phyloP scores from a whole-genome alignment of 75 land plant genomes.

The Pinus albicaulis region DNA sequence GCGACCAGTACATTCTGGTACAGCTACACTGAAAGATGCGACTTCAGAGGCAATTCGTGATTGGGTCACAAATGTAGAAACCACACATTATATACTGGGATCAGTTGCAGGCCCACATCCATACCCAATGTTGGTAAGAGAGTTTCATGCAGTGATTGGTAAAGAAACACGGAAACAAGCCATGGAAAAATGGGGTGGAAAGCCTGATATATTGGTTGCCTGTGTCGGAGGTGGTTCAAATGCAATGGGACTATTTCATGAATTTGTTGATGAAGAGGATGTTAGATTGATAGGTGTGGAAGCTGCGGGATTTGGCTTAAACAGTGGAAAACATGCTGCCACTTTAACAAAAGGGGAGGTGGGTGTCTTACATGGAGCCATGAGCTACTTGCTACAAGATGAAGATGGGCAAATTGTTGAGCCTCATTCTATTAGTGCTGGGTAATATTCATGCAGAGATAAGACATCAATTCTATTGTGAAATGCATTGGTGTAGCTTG shows the following conservation, averaged over 20 bases:
- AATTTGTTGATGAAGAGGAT: constrained; percentile 19
- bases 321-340: constrained; percentile 20
- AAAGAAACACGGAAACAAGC: constrained; percentile 89
- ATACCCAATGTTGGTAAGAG: constrained; percentile 78
- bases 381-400: constrained; percentile 94
- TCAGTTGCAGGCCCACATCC: constrained; percentile 97
- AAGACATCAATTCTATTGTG: constrained; percentile 5
- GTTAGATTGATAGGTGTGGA: constrained; percentile 20
- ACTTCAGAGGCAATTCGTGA: constrained; percentile 83
- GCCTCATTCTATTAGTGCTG: constrained; percentile 87
- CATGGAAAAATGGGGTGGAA: constrained; percentile 95
- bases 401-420: constrained; percentile 80
- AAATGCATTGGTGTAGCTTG: constrained; percentile 1
- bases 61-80: constrained; percentile 86
- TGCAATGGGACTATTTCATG: constrained; percentile 49
- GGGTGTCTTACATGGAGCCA: constrained; percentile 66
- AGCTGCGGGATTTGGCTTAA: constrained; percentile 11
- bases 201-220: constrained; percentile 90
- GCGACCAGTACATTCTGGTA: constrained; percentile 65
- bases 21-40: constrained; percentile 84
- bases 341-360: constrained; percentile 20
- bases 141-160: constrained; percentile 88
- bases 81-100: constrained; percentile 75
- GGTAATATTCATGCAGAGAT: constrained; percentile 36
- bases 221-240: constrained; percentile 98